These are phyloP conservation scores for Irpex sp. DNA, from an alignment of 1,284 basidiomycete species.

Conservation along the genomic window DNA sequence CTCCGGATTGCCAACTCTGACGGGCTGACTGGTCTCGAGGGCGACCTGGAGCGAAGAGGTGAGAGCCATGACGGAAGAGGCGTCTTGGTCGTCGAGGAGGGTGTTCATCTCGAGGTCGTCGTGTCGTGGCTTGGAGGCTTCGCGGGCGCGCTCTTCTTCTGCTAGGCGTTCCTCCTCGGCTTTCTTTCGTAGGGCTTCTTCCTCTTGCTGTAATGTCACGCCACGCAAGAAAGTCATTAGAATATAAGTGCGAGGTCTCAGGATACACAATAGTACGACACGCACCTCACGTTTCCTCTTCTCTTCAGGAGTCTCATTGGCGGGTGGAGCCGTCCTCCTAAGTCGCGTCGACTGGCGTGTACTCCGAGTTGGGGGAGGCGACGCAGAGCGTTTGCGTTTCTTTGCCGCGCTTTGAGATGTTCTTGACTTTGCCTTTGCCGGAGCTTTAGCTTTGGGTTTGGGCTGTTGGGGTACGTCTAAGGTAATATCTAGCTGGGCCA, in stretches of 20 bases:
- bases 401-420: conserved; percentile 61
- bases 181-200: conserved; percentile 42
- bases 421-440: conserved; percentile 42
- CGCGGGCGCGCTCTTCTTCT: conserved; percentile 56
- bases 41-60: conserved; percentile 40
- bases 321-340: conserved; percentile 40
- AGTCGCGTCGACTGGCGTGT: conserved; percentile 65
- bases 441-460: conserved; percentile 10
- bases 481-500: conserved; percentile 66
- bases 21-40: conserved; percentile 32
- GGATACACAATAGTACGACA: background rate
- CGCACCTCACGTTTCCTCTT: conserved; percentile 63
- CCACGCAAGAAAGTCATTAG: background rate
- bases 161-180: conserved; percentile 57
- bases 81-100: conserved; percentile 46
- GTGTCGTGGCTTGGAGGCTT: conserved; percentile 64
- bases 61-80: conserved; percentile 43
- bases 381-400: conserved; percentile 40
- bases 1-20: conserved; percentile 42
- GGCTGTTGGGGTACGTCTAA: conserved; percentile 38
- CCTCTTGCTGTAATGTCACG: conserved; percentile 34
- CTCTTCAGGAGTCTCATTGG: conserved; percentile 61
- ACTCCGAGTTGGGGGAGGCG: conserved; percentile 34
- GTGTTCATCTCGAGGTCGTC: conserved; percentile 59
- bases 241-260: background rate